Percentiles rank a stretch among this genome's conserved stretches.
phyloP scores from a whole-genome alignment of 2,329 filamentous ascomycete genomes.

The Boeremia lycopersici region DNA sequence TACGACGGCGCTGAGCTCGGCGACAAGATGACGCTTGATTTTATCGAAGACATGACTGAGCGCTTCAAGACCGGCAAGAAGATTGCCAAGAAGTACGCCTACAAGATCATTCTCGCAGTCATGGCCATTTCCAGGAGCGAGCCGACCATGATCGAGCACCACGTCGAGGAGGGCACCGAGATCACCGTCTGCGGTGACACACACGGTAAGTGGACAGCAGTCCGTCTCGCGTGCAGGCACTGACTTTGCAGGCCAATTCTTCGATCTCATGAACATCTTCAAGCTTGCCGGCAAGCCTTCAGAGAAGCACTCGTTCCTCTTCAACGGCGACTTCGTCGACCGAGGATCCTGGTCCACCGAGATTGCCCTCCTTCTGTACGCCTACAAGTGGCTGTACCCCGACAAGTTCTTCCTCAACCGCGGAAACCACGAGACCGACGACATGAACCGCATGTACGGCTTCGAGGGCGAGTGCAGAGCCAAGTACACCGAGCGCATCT shows the following conservation, averaged over 20 bases:
- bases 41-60: constrained; percentile 96
- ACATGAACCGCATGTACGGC: constrained; percentile 98
- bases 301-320: constrained; percentile 90
- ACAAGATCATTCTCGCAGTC: constrained; percentile 90
- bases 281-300: constrained; percentile 82
- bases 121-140: constrained; percentile 90
- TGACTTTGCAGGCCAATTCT: constrained; percentile 78
- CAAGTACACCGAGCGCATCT: constrained; percentile 94
- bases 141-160: constrained; percentile 94
- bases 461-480: constrained; percentile 98
- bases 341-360: constrained; percentile 98
- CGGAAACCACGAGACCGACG: constrained; percentile 98
- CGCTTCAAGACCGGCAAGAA: constrained; percentile 90
- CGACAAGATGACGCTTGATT: constrained; percentile 90
- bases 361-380: constrained; percentile 89
- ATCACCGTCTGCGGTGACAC: constrained; percentile 97
- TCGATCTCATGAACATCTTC: constrained; percentile 96
- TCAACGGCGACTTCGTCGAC: constrained; percentile 99
- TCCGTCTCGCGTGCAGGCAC: not conserved
- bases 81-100: constrained; percentile 94
- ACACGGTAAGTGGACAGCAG: constrained; percentile 67
- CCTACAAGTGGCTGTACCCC: constrained; percentile 95
- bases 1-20: constrained; percentile 86
- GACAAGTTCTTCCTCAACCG: constrained; percentile 92
- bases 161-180: constrained; percentile 75